These are phyloP conservation scores for Samsoniella hepiali DNA, from an alignment of 2,329 filamentous ascomycete species.

Conservation along the genomic window DNA sequence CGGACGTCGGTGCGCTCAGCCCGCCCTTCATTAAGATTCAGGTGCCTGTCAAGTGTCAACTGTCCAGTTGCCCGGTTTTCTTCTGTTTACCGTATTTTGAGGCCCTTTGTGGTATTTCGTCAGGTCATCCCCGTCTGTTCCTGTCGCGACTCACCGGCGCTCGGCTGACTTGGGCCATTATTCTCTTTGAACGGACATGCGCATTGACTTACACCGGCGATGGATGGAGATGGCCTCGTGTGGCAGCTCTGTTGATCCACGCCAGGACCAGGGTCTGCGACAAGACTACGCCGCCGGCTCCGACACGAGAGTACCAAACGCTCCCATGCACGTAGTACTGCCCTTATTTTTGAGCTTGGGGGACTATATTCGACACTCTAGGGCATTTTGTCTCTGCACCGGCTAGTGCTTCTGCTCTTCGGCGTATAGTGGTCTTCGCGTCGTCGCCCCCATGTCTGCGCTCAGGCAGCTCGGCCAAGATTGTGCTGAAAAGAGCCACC, in stretches of 20 bases:
- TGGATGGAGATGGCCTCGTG: neutral
- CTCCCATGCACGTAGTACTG: too few species aligned
- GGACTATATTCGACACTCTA: neutral
- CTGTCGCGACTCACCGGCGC: neutral
- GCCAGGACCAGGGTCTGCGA: neutral
- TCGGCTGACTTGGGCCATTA: neutral
- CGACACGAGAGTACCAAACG: neutral
- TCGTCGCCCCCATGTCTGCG: neutral
- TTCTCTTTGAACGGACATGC: neutral
- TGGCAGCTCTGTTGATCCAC: neutral
- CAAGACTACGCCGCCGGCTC: neutral
- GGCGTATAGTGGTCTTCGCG: neutral
- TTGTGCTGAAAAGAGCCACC: neutral
- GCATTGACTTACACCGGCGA: slow-evolving; percentile 2
- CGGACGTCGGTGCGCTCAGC: slow-evolving; percentile 17
- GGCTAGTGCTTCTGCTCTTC: neutral
- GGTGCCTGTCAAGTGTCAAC: neutral
- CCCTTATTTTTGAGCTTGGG: neutral
- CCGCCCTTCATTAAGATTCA: slow-evolving; percentile 11
- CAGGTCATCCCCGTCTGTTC: neutral
- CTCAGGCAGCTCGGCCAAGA: slow-evolving; percentile 1
- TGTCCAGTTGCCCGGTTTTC: too few species aligned
- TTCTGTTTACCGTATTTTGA: neutral
- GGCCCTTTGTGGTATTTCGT: neutral
- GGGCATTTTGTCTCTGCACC: too few species aligned